Evolutionary conservation across 805 yeast genomes (phyloP).

Genomic region (Spathaspora passalidarum): DNA sequence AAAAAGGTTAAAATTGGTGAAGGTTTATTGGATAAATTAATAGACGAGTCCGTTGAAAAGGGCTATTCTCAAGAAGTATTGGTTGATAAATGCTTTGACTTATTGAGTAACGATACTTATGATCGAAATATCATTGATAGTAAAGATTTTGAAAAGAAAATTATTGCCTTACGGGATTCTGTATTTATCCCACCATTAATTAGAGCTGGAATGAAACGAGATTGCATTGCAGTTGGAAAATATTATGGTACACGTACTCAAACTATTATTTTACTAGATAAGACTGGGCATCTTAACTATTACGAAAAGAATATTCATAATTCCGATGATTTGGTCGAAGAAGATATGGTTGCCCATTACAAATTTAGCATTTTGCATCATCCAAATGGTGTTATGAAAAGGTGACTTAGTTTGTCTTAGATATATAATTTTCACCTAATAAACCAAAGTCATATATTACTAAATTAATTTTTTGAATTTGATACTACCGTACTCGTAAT

Average conservation of each 20-base stretch:
- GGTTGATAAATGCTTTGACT: slow-evolving; percentile 47
- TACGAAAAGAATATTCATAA: slow-evolving; percentile 60
- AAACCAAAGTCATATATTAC: background rate
- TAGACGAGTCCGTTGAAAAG: slow-evolving; percentile 15
- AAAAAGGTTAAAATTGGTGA: slow-evolving; percentile 60
- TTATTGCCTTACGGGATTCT: slow-evolving; percentile 47
- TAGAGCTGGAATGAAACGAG: slow-evolving; percentile 6
- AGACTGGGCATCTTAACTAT: slow-evolving; percentile 50
- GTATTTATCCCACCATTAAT: slow-evolving; percentile 71
- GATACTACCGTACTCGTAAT: too few relatives aligned
- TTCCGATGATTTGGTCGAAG: slow-evolving; percentile 27
- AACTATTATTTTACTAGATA: slow-evolving; percentile 64
- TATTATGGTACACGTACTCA: slow-evolving; percentile 89
- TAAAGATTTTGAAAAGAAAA: slow-evolving; percentile 19
- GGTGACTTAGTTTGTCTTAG: background rate
- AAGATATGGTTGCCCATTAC: slow-evolving; percentile 7
- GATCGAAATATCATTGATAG: slow-evolving; percentile 15
- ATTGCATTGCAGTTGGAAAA: slow-evolving; percentile 35
- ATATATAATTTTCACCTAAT: background rate
- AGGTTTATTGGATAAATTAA: slow-evolving; percentile 18
- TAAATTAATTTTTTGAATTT: too few relatives aligned
- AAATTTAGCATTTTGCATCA: slow-evolving; percentile 4
- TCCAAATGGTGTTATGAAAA: background rate
- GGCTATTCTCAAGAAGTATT: slow-evolving; percentile 36
- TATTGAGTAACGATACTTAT: slow-evolving; percentile 48